Conservation (phyloP, 1,139 yeast genomes). For the Debaryomycetaceae sp. region DNA sequence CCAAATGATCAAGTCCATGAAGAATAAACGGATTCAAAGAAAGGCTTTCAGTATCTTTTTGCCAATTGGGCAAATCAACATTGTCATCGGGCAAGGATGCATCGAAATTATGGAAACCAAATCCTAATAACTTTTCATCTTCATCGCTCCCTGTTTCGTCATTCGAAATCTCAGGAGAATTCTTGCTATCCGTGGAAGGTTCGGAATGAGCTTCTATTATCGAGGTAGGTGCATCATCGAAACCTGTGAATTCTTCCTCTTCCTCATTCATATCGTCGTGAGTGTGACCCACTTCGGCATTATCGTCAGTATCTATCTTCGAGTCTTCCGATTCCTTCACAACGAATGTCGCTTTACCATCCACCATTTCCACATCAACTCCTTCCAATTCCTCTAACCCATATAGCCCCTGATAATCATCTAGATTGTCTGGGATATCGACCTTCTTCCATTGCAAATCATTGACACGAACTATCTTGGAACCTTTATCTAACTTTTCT, state of each 20-base stretch:
- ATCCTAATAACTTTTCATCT: conserved; percentile 15
- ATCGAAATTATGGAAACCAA: conserved; percentile 22
- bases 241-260: conserved; percentile 9
- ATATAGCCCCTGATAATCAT: conserved; percentile 84
- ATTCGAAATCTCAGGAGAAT: conserved; percentile 6
- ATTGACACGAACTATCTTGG: conserved; percentile 47
- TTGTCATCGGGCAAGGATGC: conserved; percentile 37
- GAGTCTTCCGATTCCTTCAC: conserved; percentile 40
- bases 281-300: conserved; percentile 7
- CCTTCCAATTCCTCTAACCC: conserved; percentile 95
- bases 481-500: conserved; percentile 29
- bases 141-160: conserved; percentile 13
- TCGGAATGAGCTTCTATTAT: neutral
- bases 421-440: conserved; percentile 77
- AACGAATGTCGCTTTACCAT: conserved; percentile 63
- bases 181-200: neutral
- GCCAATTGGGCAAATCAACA: conserved; percentile 61
- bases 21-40: conserved; percentile 52
- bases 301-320: conserved; percentile 8
- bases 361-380: conserved; percentile 68
- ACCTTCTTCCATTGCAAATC: conserved; percentile 75
- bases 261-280: conserved; percentile 6
- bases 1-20: conserved; percentile 56
- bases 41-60: conserved; percentile 20
- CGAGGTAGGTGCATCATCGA: conserved; percentile 5